Evolutionary conservation across 306 rosid genomes (phyloP), one percentile per base, ranked within the genome.

Genomic region (Hylodesmum podocarpum): DNA sequence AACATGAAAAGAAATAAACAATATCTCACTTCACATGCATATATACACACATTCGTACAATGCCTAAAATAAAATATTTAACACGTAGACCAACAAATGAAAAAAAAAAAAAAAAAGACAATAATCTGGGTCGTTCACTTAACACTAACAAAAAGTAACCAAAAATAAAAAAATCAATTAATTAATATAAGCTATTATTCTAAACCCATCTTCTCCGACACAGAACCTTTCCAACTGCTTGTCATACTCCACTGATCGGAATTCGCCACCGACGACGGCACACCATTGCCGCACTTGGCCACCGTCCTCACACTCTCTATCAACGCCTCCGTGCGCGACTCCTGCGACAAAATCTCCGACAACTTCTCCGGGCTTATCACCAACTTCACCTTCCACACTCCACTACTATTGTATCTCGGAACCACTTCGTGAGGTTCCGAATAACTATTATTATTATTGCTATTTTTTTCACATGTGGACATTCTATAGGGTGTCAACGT

Each of bases 321-420:
- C 69, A 93, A 66, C 34, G 80, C 94, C 87, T 89, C 86, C 0
- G 97, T 93, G 27, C 89, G 76, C 19, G 87, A 72, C 3, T 88
- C 87, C 53, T 90, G 90, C 15, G 94, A 87, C 87, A 93, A 74
- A 37, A 93, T 93, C 75, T 89, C 90, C n/a, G 94, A 88, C 41
- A 93, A 54, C 84, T 90, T 90, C 70, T 89, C 87, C 0, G 94
- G 91, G 72, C 89, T 86, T 14, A 93, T 90, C 2, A 90, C 94
- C 80, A 93, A 80, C 83, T 89, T 93, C 80, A 90, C 97, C 86
- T 93, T 93, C 97, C 97, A 93, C 28, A 90, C 92, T 6, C 94
- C 96, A 1, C 78, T 34, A 36, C 18, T 64, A 19, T 64, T 64
- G 49, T 64, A 64, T 82, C 88, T 84, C 4, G 93, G 89, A 46